These are phyloP conservation scores for Smittium culicis DNA, from an alignment of 371 early-diverging fungal species.

Conservation along the genomic window DNA sequence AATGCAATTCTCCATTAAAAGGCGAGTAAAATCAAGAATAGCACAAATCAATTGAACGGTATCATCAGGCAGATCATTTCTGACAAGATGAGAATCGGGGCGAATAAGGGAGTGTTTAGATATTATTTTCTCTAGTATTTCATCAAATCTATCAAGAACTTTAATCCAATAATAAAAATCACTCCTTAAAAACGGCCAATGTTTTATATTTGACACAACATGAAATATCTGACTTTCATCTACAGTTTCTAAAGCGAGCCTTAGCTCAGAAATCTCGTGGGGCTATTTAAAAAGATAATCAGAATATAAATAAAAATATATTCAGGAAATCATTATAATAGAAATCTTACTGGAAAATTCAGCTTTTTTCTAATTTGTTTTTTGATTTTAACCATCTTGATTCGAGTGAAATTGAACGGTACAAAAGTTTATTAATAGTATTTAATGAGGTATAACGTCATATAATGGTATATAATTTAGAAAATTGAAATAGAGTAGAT, in stretches of 20 bases:
- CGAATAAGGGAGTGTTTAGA: slow-evolving; percentile 42
- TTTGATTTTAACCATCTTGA: slow-evolving; percentile 7
- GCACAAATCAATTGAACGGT: slow-evolving; percentile 48
- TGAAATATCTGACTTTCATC: neutral
- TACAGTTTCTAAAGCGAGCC: neutral
- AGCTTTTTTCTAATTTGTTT: slow-evolving; percentile 8
- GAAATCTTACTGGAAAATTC: slow-evolving; percentile 6
- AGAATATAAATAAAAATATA: neutral
- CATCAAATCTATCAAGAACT: slow-evolving; percentile 84
- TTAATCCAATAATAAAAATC: slow-evolving; percentile 90
- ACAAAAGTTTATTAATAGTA: no score
- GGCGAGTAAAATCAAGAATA: slow-evolving; percentile 56
- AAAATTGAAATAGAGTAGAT: no score
- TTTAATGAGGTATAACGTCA: no score
- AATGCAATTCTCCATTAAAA: slow-evolving; percentile 84
- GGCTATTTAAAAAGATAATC: slow-evolving; percentile 7
- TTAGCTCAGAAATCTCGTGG: neutral
- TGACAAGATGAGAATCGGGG: slow-evolving; percentile 33
- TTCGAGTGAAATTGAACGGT: no score
- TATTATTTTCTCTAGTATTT: slow-evolving; percentile 50
- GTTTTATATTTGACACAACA: slow-evolving; percentile 8
- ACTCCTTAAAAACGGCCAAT: slow-evolving; percentile 71
- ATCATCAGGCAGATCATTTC: slow-evolving; percentile 35
- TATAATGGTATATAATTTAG: no score
- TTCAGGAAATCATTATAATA: neutral